Base-by-base conservation (phyloP, 345 rosid species). In the Hibiscus tridactylites region DNA sequence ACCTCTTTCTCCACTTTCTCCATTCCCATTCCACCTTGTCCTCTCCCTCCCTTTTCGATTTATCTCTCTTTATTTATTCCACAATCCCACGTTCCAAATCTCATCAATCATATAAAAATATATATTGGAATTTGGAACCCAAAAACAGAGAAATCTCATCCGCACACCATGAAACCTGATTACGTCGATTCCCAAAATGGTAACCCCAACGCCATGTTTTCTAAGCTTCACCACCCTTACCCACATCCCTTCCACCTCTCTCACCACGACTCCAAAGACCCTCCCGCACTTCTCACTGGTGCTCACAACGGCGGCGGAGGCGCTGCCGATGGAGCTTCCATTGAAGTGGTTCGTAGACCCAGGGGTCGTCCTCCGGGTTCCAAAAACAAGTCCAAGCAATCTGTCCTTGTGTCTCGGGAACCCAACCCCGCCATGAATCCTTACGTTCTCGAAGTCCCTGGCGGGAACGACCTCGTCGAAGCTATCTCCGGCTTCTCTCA, bases 301-400 rank as follows among this genome's bases (percentile, higher is more conserved):
- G 65, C 49, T 19, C 56, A 42, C 19, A 35, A 61, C 11, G 56
- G 57, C 17, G 65, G 61, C 9, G 58, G 21, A 1, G 6, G 17
- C 6, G 63, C 67, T 33, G 80, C 82, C 21, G 93, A 92, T 72
- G 90, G 87, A 24, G 86, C 87, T 35, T 76, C 85, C 73, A 90
- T 92, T 58, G 98, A 92, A 74, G 86, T 88, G 16, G 78, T 78
- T 70, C 95, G 98, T 5, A 85, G 98, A 15, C 95, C 96, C 1
- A 76, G 97, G 57, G 98, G 98, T 63, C 80, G 98, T 11, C 97
- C 98, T 1, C 97, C 96, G 0, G 98, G 97, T 10, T 89, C 97
- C 52, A 93, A 89, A 64, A 93, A 93, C 81, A 90, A 85, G 78
- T 93, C 98, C 0, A 90, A 78, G 50, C 96, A 92, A 6, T 91